A percentile compares a stretch with the other conserved stretches of the same genome.
Evolutionary conservation across 1,139 yeast species (phyloP).

Genomic region (Blastobotrys persicus): DNA sequence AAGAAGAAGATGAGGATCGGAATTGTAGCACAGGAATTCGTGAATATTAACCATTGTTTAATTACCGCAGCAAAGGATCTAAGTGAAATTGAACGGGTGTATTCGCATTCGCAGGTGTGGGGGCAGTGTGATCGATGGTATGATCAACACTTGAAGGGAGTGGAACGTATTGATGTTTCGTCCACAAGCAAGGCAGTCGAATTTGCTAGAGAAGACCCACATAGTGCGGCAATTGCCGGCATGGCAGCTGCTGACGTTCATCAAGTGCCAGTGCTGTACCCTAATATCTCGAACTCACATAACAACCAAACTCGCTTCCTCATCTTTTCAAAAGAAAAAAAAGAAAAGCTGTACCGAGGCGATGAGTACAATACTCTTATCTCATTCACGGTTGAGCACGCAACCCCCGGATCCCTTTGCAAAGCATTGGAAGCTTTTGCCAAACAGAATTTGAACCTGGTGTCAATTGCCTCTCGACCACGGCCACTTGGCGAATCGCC

Average conservation of each 20-base stretch:
- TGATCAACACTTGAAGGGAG: conserved; percentile 32
- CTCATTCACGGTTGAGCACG: conserved; percentile 64
- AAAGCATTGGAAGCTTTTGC: conserved; percentile 62
- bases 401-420: conserved; percentile 74
- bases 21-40: conserved; percentile 75
- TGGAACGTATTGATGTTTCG: conserved; percentile 53
- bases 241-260: conserved; percentile 63
- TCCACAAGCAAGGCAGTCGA: conserved; percentile 88
- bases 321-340: conserved; percentile 46
- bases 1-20: conserved; percentile 5
- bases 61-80: conserved; percentile 46
- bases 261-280: conserved; percentile 53
- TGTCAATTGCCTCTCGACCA: conserved; percentile 69
- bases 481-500: conserved; percentile 57
- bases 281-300: conserved; percentile 64
- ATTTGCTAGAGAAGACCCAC: conserved; percentile 44
- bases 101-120: conserved; percentile 98
- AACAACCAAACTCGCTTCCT: conserved; percentile 85
- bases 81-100: conserved; percentile 52
- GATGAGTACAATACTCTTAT: conserved; percentile 48
- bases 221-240: conserved; percentile 57
- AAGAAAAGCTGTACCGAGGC: conserved; percentile 18
- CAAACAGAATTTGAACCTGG: conserved; percentile 58
- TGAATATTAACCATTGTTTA: conserved; percentile 76
- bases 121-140: conserved; percentile 73